These are phyloP conservation scores for Populus tremula DNA, from an alignment of 345 rosid genomes.

Conservation along the genomic window DNA sequence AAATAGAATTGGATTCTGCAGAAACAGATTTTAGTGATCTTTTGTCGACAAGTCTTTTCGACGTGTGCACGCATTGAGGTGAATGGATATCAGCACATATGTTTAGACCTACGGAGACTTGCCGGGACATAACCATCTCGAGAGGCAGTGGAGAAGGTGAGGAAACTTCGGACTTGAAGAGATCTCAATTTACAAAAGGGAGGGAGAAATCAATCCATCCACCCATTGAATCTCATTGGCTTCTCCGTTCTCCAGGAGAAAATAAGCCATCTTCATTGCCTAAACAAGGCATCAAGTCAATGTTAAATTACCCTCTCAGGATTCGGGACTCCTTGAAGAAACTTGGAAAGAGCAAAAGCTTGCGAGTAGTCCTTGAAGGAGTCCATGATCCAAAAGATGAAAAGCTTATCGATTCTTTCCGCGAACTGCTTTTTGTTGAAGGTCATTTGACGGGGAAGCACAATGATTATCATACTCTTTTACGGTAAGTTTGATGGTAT, in stretches of 20 bases:
- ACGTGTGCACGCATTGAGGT: not conserved
- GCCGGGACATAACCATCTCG: slow-evolving; percentile 31
- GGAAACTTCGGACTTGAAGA: slow-evolving; percentile 13
- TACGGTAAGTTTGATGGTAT: slow-evolving; percentile 33
- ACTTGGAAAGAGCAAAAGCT: slow-evolving; percentile 41
- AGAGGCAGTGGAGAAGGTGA: slow-evolving; percentile 25
- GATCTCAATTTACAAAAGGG: not conserved
- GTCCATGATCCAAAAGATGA: slow-evolving; percentile 46
- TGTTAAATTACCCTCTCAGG: slow-evolving; percentile 30
- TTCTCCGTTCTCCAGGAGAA: slow-evolving; percentile 23
- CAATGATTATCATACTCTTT: slow-evolving; percentile 53
- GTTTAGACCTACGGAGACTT: slow-evolving; percentile 20
- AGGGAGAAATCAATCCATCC: slow-evolving; percentile 27
- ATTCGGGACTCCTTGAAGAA: slow-evolving; percentile 41
- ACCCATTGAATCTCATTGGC: slow-evolving; percentile 36
- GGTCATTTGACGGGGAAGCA: slow-evolving; percentile 37
- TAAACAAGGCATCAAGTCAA: slow-evolving; percentile 31
- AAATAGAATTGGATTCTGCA: not conserved
- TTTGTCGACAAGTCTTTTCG: not conserved
- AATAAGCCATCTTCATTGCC: slow-evolving; percentile 15
- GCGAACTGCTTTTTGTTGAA: slow-evolving; percentile 44
- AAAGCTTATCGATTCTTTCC: slow-evolving; percentile 41
- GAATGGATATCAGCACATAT: slow-evolving; percentile 3
- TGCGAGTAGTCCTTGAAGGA: slow-evolving; percentile 39
- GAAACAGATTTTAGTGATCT: not conserved